phyloP scores from a whole-genome alignment of 2,329 filamentous ascomycete species.

The Leptographium wingfieldii region DNA sequence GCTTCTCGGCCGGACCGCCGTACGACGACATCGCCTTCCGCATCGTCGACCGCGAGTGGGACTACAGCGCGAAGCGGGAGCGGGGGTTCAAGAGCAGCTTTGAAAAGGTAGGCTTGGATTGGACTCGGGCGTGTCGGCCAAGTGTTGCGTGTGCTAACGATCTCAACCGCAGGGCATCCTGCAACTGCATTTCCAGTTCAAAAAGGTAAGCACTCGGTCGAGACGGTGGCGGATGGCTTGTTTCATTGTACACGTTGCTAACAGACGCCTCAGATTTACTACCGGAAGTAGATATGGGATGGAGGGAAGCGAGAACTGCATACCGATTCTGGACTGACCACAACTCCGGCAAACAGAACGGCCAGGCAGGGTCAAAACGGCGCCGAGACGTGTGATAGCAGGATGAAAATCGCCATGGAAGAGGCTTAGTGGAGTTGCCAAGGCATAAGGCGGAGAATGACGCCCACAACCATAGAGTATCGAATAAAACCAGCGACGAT shows the following conservation, averaged over 20 bases:
- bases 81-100: conserved; percentile 93
- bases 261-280: conserved; percentile 22
- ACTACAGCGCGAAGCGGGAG: conserved; percentile 91
- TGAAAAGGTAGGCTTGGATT: conserved; percentile 60
- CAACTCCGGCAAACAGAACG: background rate
- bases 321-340: background rate
- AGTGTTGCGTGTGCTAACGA: background rate
- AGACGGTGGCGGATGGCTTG: background rate
- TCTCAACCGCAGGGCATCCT: conserved; percentile 59
- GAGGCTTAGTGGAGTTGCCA: too few species aligned
- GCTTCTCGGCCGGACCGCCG: conserved; percentile 87
- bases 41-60: conserved; percentile 98
- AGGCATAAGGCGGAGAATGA: too few species aligned
- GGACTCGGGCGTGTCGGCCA: background rate
- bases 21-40: conserved; percentile 96
- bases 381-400: too few species aligned
- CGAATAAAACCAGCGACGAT: too few species aligned
- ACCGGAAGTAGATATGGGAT: conserved; percentile 21
- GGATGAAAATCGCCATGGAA: too few species aligned
- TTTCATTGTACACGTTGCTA: too few species aligned
- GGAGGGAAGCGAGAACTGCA: background rate
- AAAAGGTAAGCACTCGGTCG: conserved; percentile 51
- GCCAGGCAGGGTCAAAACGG: background rate
- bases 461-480: too few species aligned
- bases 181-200: conserved; percentile 96